Evolutionary conservation across 805 yeast genomes (phyloP), one percentile per base, ranked within the genome.

Genomic region (Middelhovenomyces tepae): DNA sequence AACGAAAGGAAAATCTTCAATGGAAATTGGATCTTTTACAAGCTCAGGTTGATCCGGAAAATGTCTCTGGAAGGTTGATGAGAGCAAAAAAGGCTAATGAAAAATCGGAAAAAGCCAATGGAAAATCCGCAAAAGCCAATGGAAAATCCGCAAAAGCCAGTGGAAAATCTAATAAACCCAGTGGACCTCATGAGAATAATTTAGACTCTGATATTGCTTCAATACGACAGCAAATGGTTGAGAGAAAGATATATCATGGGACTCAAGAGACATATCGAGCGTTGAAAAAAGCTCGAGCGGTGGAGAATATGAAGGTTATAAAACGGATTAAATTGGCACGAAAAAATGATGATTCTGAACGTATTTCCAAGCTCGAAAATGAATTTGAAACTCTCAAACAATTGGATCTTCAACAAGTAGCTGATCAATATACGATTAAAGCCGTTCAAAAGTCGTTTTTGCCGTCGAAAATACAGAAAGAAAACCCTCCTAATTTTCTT

Each of bases 1-100:
- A 26, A 13, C 15, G 17, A 16, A 47, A 49, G 33, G 55, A 56
- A 29, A 59, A 59, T 37, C 44, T 55, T 31, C 33, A 50, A 19
- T 60, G 59, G 51, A 49, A 57, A 40, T 45, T 60, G 26, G 64
- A 61, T 36, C 27, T 59, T 20, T 49, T 60, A 5, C 54, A 59
- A 40, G 46, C 60, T 13, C 54, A 44, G 41, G 48, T 55, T 5
- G n/a, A n/a, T n/a, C n/a, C n/a, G n/a, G n/a, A n/a, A n/a, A n/a
- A n/a, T n/a, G n/a, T n/a, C n/a, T n/a, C n/a, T n/a, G n/a, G n/a
- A n/a, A 26, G 29, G 11, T 9, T 18, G 17, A 26, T 10, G 29
- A 26, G 29, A 20, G 14, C 16, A 20, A 16, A 26, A 24, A 26
- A 13, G 5, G 7, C 5, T 5, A 26, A 26, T 18, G 11, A 26